Conservation (phyloP, 306 rosid genomes). For the Gillenia trifoliata region DNA sequence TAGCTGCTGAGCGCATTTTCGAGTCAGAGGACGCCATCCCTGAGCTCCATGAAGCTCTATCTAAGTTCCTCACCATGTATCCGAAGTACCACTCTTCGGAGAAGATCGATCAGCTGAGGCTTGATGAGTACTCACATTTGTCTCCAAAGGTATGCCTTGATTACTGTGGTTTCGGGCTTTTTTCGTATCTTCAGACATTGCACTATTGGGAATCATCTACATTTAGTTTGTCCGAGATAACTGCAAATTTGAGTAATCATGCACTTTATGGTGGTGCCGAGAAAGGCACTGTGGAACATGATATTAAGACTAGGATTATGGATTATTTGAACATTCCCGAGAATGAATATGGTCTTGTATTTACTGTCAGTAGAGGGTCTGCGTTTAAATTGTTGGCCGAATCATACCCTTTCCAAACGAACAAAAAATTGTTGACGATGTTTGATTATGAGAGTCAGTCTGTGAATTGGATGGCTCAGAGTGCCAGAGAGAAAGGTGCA, state of each 20-base stretch:
- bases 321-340: slow-evolving; percentile 94
- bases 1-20: slow-evolving; percentile 75
- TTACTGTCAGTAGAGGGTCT: slow-evolving; percentile 94
- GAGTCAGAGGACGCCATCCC: slow-evolving; percentile 70
- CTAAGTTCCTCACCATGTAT: slow-evolving; percentile 86
- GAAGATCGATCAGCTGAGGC: slow-evolving; percentile 84
- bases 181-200: slow-evolving; percentile 82
- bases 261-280: slow-evolving; percentile 92
- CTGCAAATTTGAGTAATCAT: slow-evolving; percentile 90
- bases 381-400: slow-evolving; percentile 83
- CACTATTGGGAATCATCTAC: slow-evolving; percentile 96
- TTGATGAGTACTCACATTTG: slow-evolving; percentile 77
- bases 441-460: slow-evolving; percentile 97
- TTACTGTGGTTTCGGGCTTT: slow-evolving; percentile 94
- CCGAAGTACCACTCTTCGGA: slow-evolving; percentile 79
- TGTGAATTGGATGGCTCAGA: slow-evolving; percentile 90
- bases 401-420: slow-evolving; percentile 87
- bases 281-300: slow-evolving; percentile 83
- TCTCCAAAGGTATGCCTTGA: slow-evolving; percentile 97
- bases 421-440: slow-evolving; percentile 88
- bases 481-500: slow-evolving; percentile 90
- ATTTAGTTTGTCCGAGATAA: slow-evolving; percentile 92
- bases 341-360: slow-evolving; percentile 89
- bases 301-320: slow-evolving; percentile 77
- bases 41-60: slow-evolving; percentile 50